These are phyloP conservation scores for Poteriospumella lacustris DNA, from an alignment of 108 stramenopile species.

Conservation along the genomic window DNA sequence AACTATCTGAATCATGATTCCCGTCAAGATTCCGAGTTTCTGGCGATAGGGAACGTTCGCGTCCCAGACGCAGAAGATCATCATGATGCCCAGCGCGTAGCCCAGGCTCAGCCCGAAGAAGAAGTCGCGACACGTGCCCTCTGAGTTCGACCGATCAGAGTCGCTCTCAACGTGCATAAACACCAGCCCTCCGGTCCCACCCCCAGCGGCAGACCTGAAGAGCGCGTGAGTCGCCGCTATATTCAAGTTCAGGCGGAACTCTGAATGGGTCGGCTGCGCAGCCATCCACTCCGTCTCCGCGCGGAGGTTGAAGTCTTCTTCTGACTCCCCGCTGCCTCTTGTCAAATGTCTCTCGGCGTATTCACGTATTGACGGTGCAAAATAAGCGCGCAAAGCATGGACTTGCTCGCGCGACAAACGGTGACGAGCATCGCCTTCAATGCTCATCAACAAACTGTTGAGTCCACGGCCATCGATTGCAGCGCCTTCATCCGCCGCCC, in stretches of 20 bases:
- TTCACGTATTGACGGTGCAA: no score
- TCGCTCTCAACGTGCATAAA: background rate
- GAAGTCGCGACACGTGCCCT: constrained; percentile 14
- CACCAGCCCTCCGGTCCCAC: background rate
- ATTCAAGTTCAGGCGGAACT: constrained; percentile 4
- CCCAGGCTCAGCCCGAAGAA: constrained; percentile 17
- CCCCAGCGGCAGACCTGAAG: no score
- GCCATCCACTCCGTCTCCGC: constrained; percentile 21
- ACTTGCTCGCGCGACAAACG: constrained; percentile 12
- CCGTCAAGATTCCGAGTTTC: constrained; percentile 14
- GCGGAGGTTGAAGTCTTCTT: background rate
- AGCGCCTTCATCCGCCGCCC: background rate
- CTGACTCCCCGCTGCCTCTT: background rate
- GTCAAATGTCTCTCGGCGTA: background rate
- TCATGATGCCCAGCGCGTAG: constrained; percentile 11
- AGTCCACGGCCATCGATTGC: background rate
- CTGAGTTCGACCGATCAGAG: background rate
- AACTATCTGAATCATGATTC: background rate
- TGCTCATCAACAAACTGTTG: background rate
- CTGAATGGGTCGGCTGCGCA: background rate
- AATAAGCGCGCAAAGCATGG: background rate
- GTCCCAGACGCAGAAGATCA: constrained; percentile 31
- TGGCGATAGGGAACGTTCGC: background rate
- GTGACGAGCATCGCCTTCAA: no score
- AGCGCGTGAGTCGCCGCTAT: background rate